phyloP scores from a whole-genome alignment of 1,284 basidiomycete species.

The Coniferiporia sulphurascens region DNA sequence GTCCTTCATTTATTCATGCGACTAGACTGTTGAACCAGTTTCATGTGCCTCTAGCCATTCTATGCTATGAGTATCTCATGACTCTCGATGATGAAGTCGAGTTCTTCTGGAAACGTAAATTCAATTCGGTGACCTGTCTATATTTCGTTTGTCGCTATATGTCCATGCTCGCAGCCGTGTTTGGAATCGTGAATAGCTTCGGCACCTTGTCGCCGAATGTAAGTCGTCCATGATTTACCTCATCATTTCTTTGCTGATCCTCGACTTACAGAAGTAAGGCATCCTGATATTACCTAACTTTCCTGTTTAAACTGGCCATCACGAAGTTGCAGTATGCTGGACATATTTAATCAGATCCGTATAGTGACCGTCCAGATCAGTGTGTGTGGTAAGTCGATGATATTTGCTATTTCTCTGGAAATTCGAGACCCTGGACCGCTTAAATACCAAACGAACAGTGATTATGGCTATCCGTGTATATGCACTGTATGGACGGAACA shows the following conservation, averaged over 20 bases:
- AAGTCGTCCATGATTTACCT: not conserved
- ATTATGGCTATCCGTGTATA: conserved; percentile 16
- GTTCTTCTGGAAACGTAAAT: conserved; percentile 15
- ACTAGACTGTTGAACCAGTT: too few species aligned
- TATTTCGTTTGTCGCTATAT: conserved; percentile 18
- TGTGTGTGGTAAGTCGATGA: conserved; percentile 9
- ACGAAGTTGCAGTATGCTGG: conserved; percentile 7
- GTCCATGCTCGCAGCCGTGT: conserved; percentile 7
- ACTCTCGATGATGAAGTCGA: conserved; percentile 13
- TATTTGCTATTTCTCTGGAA: not conserved
- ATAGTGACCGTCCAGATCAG: conserved; percentile 7
- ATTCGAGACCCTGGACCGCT: not conserved
- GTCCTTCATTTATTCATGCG: too few species aligned
- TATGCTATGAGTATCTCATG: conserved; percentile 18
- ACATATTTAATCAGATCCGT: conserved; percentile 14
- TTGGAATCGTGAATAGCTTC: conserved; percentile 10
- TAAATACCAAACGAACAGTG: not conserved
- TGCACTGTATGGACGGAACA: conserved; percentile 11
- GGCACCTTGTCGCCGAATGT: not conserved
- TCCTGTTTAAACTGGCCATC: too few species aligned
- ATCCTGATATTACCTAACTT: too few species aligned
- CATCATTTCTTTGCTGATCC: not conserved
- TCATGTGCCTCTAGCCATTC: not conserved
- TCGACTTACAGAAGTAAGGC: not conserved
- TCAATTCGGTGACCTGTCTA: conserved; percentile 6